phyloP scores from a whole-genome alignment of 257 asterid genomes.

The Solanum rostratum region DNA sequence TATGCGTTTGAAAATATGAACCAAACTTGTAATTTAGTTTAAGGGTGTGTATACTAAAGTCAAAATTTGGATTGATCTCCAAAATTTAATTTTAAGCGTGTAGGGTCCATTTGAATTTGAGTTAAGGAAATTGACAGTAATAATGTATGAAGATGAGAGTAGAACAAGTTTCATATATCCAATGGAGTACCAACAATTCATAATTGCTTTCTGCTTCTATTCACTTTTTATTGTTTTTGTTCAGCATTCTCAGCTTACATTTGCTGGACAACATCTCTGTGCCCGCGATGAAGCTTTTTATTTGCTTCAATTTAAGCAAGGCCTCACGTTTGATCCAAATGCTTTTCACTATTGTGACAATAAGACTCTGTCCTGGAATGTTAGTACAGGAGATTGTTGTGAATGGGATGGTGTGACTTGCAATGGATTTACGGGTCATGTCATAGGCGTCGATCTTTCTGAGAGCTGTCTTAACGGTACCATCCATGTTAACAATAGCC shows the following conservation, averaged over 20 bases:
- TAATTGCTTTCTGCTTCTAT: not conserved
- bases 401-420: not conserved
- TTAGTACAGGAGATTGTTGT: not conserved
- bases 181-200: not conserved
- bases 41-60: no score
- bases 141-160: no score
- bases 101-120: no score
- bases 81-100: no score
- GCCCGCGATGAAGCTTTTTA: not conserved
- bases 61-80: no score
- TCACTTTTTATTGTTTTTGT: not conserved
- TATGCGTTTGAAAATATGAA: no score
- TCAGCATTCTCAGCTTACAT: not conserved
- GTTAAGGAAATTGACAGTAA: no score
- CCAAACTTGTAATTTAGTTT: no score
- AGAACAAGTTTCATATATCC: not conserved
- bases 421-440: not conserved
- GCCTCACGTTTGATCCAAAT: not conserved
- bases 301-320: not conserved
- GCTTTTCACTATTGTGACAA: not conserved
- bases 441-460: not conserved
- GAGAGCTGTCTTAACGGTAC: not conserved
- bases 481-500: not conserved
- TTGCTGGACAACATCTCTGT: not conserved
- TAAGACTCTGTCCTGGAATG: not conserved